Evolutionary conservation across 2,329 filamentous ascomycete species (phyloP).

Genomic region (Neofusicoccum ribis): DNA sequence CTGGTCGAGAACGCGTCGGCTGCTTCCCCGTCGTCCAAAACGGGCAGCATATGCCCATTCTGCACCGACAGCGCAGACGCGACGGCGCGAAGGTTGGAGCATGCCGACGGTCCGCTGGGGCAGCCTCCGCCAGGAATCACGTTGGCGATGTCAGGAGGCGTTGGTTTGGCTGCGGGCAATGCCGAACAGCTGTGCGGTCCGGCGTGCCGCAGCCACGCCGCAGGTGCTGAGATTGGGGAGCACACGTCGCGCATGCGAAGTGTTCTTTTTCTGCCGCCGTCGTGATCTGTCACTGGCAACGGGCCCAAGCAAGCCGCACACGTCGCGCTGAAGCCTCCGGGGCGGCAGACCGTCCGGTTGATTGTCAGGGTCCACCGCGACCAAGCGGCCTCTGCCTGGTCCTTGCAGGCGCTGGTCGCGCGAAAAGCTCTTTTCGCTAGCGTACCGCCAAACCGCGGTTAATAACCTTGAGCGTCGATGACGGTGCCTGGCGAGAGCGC

Average conservation of each 20-base stretch:
- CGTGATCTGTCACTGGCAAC: background rate
- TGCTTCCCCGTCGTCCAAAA: background rate
- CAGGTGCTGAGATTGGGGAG: background rate
- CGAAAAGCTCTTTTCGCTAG: background rate
- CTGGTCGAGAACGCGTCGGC: background rate
- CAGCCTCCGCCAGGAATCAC: background rate
- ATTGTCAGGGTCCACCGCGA: conserved; percentile 1
- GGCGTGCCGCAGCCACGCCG: conserved; percentile 6
- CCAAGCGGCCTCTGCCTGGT: background rate
- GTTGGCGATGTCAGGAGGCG: background rate
- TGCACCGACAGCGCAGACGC: background rate
- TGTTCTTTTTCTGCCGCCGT: background rate
- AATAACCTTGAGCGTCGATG: background rate
- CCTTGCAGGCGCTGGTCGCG: background rate
- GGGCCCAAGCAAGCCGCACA: background rate
- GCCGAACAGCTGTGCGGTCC: background rate
- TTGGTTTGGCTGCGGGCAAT: background rate
- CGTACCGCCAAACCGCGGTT: background rate
- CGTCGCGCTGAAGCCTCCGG: background rate
- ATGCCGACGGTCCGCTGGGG: background rate
- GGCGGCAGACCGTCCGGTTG: background rate
- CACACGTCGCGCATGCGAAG: background rate
- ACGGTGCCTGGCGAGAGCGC: background rate
- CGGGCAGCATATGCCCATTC: background rate
- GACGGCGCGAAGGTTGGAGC: background rate